phyloP scores from a whole-genome alignment of 768 basidiomycete species.

The Tricholoma flavovirens region DNA sequence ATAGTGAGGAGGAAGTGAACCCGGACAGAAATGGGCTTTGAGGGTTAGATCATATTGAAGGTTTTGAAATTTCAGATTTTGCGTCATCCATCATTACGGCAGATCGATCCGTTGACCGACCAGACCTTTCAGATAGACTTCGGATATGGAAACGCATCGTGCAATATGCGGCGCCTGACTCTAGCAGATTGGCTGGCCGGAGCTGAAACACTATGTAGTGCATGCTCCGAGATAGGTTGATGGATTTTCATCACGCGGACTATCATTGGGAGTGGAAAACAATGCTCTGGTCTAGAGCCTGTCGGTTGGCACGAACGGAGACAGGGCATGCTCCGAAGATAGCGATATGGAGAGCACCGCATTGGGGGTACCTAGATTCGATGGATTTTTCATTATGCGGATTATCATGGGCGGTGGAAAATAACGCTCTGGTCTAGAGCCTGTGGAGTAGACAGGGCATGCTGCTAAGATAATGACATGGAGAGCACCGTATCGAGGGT shows the following conservation, averaged over 20 bases:
- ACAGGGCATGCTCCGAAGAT: background rate
- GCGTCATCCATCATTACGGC: background rate
- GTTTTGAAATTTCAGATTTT: background rate
- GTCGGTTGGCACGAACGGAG: background rate
- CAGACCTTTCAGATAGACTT: slow-evolving; percentile 1
- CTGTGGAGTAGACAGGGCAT: background rate
- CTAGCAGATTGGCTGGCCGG: background rate
- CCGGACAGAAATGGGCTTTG: background rate
- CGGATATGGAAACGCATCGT: background rate
- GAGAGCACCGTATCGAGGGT: background rate
- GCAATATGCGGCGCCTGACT: background rate
- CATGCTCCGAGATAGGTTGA: background rate
- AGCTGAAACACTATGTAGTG: background rate
- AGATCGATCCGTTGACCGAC: background rate
- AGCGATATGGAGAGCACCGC: background rate
- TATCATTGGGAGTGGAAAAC: background rate
- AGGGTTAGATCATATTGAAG: background rate
- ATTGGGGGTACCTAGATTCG: no score
- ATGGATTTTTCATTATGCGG: background rate
- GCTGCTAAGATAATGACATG: background rate
- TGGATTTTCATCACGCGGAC: background rate
- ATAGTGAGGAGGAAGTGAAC: background rate
- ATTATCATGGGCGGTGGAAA: background rate
- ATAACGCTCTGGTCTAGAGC: background rate
- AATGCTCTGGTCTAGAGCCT: background rate